Base-by-base conservation (phyloP, 768 basidiomycete species). In the Kwoniella mangroviensis region DNA sequence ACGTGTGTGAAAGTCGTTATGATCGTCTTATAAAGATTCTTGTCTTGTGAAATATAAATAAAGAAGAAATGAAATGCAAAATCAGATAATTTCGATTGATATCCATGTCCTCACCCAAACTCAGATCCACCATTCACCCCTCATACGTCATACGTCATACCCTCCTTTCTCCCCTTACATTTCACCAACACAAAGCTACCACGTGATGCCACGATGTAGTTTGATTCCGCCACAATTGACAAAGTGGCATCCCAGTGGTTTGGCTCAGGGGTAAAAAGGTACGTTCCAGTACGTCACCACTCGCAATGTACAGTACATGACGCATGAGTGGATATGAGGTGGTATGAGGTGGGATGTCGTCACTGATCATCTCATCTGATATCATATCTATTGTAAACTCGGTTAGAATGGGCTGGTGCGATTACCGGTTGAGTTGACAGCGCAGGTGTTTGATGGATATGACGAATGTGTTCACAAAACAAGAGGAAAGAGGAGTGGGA, bases 211-310 rank as follows among this genome's bases (percentile, higher is more conserved):
- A n/a, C 24, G 22, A 54, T n/a, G 11, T 19, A 19, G 11, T 17
- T 15, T 54, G 24, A 54, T 54, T 9, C 21, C 24, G 53, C 5
- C n/a, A 54, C 24, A 9, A 54, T 19, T 54, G 21, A 4, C 11
- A 24, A 24, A 42, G 58, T 60, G 58, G 58, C 58, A 58, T 57
- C 40, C 56, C 56, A 57, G 56, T 34, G 26, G 4, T 57, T 13
- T 42, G 42, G 17, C 9, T 19, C 53, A 54, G 17, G n/a, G 22
- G 17, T 60, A 26, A 19, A 19, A 19, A 60, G 58, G 58, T 26
- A 60, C 58, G 28, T 43, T 60, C 58, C 58, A 45, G 58, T 60
- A 60, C 58, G 58, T 60, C 58, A 60, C 58, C 58, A 22, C 54
- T 4, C 28, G 28, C 28, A 28, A n/a, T n/a, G n/a, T n/a, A n/a